Evolutionary conservation across 2,329 filamentous ascomycete species (phyloP).

Genomic region (Xylariaceae sp.): DNA sequence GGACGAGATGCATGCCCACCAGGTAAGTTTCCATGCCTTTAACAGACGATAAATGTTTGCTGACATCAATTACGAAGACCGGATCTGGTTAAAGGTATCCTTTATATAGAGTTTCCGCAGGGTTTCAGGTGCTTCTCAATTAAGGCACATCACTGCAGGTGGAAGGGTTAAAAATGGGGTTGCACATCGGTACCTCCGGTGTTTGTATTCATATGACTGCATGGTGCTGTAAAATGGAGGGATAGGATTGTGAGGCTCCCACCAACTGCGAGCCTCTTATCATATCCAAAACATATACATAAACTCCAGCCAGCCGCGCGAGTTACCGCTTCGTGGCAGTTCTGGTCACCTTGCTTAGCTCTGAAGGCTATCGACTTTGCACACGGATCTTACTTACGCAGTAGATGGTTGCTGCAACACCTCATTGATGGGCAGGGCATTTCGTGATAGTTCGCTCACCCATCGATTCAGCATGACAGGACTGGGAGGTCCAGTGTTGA

Average conservation of each 20-base stretch:
- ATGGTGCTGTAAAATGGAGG: constrained; percentile 24
- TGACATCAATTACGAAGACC: constrained; percentile 37
- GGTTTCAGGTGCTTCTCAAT: constrained; percentile 15
- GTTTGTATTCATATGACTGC: constrained; percentile 16
- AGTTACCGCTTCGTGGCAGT: constrained; percentile 25
- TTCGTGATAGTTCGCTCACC: constrained; percentile 33
- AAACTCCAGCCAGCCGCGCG: constrained; percentile 1
- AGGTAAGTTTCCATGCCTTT: constrained; percentile 63
- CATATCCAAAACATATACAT: constrained; percentile 32
- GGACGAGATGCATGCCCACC: constrained; percentile 94
- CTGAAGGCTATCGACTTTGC: constrained; percentile 1
- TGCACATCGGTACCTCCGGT: constrained; percentile 4
- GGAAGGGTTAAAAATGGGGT: background rate
- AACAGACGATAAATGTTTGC: too few species aligned
- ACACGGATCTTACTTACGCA: constrained; percentile 25
- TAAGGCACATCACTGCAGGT: constrained; percentile 7
- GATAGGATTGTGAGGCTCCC: constrained; percentile 14
- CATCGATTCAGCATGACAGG: constrained; percentile 36
- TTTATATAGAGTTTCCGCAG: constrained; percentile 18
- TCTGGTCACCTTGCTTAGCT: constrained; percentile 28
- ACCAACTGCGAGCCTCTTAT: constrained; percentile 11
- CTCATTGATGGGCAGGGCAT: constrained; percentile 35
- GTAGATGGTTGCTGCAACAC: constrained; percentile 34
- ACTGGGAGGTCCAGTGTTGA: constrained; percentile 8
- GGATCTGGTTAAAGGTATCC: constrained; percentile 47